phyloP scores from a whole-genome alignment of 441 rosid species.

The Bocquillonia castaneifolia region DNA sequence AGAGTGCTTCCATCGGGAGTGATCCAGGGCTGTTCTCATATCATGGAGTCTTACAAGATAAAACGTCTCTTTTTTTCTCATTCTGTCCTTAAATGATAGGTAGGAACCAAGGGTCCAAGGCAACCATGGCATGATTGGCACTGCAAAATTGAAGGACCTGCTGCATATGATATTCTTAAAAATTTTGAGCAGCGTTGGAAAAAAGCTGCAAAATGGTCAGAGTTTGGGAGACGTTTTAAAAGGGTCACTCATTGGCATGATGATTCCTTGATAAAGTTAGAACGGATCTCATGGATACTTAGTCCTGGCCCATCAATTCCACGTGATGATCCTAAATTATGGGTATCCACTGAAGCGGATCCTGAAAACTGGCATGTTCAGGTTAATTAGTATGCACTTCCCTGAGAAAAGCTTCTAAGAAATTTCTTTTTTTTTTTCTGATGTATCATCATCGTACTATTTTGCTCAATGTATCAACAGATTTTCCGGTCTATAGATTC shows the following conservation, averaged over 20 bases:
- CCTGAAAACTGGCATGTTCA: slow-evolving; percentile 73
- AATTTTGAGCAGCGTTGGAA: slow-evolving; percentile 93
- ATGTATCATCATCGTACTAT: neutral
- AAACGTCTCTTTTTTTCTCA: neutral
- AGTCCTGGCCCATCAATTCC: slow-evolving; percentile 46
- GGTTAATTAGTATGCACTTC: slow-evolving; percentile 33
- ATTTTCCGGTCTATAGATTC: slow-evolving; percentile 83
- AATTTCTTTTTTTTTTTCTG: neutral
- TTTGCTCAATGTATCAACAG: slow-evolving; percentile 38
- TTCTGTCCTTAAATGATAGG: slow-evolving; percentile 33
- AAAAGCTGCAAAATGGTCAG: slow-evolving; percentile 70
- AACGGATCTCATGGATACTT: slow-evolving; percentile 81
- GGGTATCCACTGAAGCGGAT: slow-evolving; percentile 51
- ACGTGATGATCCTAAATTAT: slow-evolving; percentile 41
- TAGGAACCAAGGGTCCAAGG: slow-evolving; percentile 66
- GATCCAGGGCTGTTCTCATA: neutral
- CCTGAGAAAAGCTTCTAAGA: neutral
- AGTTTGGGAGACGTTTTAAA: slow-evolving; percentile 54
- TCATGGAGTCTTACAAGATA: neutral
- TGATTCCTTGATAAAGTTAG: slow-evolving; percentile 71
- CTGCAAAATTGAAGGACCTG: slow-evolving; percentile 85
- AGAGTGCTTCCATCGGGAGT: neutral
- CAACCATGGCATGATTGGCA: slow-evolving; percentile 91
- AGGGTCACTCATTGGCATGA: slow-evolving; percentile 70
- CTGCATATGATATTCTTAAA: slow-evolving; percentile 78